Evolutionary conservation across 2,329 filamentous ascomycete species (phyloP).

Genomic region (Sporothrix brunneoviolacea): DNA sequence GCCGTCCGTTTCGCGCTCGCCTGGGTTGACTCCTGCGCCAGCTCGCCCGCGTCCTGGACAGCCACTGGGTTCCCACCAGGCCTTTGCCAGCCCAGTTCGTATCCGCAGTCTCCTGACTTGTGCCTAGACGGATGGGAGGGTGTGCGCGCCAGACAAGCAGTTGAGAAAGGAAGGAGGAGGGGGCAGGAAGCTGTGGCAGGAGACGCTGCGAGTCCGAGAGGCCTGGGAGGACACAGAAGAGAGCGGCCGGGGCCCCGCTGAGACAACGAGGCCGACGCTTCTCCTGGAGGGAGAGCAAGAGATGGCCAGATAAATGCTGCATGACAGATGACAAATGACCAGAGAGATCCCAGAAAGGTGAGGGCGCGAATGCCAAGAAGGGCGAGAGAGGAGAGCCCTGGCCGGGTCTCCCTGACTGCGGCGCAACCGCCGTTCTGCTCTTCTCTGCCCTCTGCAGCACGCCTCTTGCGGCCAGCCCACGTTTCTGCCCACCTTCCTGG

Average conservation of each 20-base stretch:
- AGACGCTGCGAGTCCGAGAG: too few species aligned
- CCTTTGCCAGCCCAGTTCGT: neutral
- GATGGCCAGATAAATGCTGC: neutral
- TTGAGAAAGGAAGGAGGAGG: neutral
- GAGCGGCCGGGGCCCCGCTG: neutral
- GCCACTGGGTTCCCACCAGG: neutral
- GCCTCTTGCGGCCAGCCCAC: too few species aligned
- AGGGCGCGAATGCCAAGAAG: too few species aligned
- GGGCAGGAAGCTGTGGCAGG: neutral
- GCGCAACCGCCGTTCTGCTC: neutral
- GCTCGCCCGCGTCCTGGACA: too few species aligned
- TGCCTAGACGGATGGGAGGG: neutral
- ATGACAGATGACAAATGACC: too few species aligned
- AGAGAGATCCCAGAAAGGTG: too few species aligned
- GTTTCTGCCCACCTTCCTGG: neutral
- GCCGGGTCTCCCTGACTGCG: too few species aligned
- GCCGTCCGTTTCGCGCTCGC: too few species aligned
- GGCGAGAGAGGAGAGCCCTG: too few species aligned
- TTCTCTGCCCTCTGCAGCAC: too few species aligned
- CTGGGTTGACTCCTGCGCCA: too few species aligned
- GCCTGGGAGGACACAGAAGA: neutral
- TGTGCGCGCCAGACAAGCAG: slow-evolving; percentile 10
- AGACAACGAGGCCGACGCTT: slow-evolving; percentile 6
- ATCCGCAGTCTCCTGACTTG: slow-evolving; percentile 8
- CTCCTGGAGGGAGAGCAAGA: neutral